A percentile compares a stretch with the other conserved stretches of the same genome.
phyloP scores from a whole-genome alignment of 2,329 filamentous ascomycete species.

The Capronia americana region DNA sequence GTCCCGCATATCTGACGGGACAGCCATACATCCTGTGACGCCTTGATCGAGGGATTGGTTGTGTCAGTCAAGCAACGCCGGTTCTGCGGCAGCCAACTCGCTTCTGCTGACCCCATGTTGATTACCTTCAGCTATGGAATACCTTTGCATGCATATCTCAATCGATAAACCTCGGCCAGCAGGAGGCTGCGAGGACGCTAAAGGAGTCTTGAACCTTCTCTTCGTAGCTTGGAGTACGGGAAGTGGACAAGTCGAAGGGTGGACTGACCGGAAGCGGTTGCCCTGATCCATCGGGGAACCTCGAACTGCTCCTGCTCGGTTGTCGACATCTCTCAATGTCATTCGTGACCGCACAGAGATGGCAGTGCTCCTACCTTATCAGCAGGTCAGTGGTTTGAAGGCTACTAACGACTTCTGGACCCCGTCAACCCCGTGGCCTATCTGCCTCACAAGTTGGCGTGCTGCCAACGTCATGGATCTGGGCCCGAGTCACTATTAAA shows the following conservation, averaged over 20 bases:
- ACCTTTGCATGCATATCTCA: conserved; percentile 5
- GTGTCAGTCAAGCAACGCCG: background rate
- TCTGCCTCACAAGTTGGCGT: conserved; percentile 10
- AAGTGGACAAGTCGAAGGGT: conserved; percentile 15
- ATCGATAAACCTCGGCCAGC: conserved; percentile 7
- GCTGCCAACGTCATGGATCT: conserved; percentile 8
- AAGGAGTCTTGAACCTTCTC: conserved; percentile 10
- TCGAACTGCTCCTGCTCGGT: conserved; percentile 17
- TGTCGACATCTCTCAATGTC: conserved; percentile 6
- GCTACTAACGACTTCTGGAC: conserved; percentile 16
- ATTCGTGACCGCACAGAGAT: conserved; percentile 17
- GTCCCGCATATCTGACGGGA: background rate
- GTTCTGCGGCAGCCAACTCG: background rate
- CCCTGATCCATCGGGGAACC: conserved; percentile 20
- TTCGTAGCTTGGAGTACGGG: conserved; percentile 10
- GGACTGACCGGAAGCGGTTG: background rate
- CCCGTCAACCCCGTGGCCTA: conserved; percentile 17
- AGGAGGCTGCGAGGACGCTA: conserved; percentile 1
- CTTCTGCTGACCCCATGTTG: conserved; percentile 1
- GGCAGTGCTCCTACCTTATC: conserved; percentile 21
- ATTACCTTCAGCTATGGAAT: conserved; percentile 5
- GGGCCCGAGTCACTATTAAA: conserved; percentile 1
- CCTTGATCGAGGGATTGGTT: background rate
- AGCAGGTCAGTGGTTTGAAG: conserved; percentile 18
- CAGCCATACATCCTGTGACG: background rate